phyloP scores from a whole-genome alignment of 768 basidiomycete species.

The Gyrodon lividus region DNA sequence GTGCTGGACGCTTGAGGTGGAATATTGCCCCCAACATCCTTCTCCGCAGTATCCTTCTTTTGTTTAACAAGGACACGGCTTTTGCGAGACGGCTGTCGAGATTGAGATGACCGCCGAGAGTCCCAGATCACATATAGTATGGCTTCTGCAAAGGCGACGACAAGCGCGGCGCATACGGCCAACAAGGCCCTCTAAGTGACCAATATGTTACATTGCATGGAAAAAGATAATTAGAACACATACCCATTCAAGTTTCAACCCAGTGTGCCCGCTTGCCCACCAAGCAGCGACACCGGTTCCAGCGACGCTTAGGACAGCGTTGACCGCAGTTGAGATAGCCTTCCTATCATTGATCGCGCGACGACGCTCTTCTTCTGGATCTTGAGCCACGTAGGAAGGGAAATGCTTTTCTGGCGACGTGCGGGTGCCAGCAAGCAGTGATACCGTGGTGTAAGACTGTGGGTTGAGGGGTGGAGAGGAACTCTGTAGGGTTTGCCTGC shows the following conservation, averaged over 20 bases:
- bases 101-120: conserved; percentile 38
- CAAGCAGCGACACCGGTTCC: conserved; percentile 68
- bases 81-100: conserved; percentile 9
- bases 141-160: conserved; percentile 72
- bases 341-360: conserved; percentile 55
- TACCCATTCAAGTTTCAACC: conserved; percentile 78
- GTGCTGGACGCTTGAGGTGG: conserved; percentile 21
- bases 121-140: conserved; percentile 75
- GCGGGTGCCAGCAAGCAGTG: conserved; percentile 72
- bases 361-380: conserved; percentile 47
- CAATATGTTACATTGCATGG: conserved; percentile 4
- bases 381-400: conserved; percentile 46
- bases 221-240: conserved; percentile 26
- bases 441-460: conserved; percentile 62
- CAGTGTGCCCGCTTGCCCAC: conserved; percentile 65
- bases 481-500: conserved; percentile 38
- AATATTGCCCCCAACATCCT: conserved; percentile 1
- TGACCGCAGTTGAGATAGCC: conserved; percentile 66
- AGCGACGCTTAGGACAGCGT: conserved; percentile 66
- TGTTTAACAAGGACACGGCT: background rate
- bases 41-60: conserved; percentile 11
- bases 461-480: conserved; percentile 47
- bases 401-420: conserved; percentile 79
- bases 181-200: conserved; percentile 54
- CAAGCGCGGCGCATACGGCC: conserved; percentile 54